Conservation (phyloP, 495 filamentous ascomycete genomes). For the Daldinia bambusicola region DNA sequence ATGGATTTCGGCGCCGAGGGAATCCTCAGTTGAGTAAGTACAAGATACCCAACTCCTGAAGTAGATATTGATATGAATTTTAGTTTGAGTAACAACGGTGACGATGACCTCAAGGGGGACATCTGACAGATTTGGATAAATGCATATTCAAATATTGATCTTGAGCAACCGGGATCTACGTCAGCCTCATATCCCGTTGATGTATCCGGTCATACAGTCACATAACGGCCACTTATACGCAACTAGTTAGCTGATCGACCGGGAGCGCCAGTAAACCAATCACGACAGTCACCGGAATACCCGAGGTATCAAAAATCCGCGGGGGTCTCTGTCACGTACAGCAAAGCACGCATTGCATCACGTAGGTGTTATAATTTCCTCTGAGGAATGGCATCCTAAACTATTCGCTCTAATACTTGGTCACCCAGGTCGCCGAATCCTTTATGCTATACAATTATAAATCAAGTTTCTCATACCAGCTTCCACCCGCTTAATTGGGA, state of each 20-base stretch:
- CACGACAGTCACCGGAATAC: conserved; percentile 10
- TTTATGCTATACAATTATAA: conserved; percentile 4
- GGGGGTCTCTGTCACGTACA: neutral
- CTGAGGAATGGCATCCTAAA: neutral
- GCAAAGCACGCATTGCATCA: neutral
- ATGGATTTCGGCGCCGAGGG: too few species aligned
- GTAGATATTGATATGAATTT: neutral
- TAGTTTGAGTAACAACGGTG: conserved; percentile 2
- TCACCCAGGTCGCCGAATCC: neutral
- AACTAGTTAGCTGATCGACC: conserved; percentile 30
- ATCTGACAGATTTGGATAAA: neutral
- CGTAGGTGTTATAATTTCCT: neutral
- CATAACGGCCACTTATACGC: conserved; percentile 9
- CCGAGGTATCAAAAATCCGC: conserved; percentile 12
- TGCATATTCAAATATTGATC: neutral
- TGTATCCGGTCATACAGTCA: neutral
- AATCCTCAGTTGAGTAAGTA: neutral
- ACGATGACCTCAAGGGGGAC: conserved; percentile 3
- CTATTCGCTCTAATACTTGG: neutral
- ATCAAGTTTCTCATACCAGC: neutral
- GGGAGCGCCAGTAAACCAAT: conserved; percentile 41
- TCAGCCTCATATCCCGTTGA: conserved; percentile 18
- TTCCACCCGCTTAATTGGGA: neutral
- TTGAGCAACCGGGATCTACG: conserved; percentile 7
- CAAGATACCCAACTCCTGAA: too few species aligned